These are phyloP conservation scores for Funneliformis mosseae DNA, from an alignment of 192 early-diverging fungal genomes.

Conservation along the genomic window DNA sequence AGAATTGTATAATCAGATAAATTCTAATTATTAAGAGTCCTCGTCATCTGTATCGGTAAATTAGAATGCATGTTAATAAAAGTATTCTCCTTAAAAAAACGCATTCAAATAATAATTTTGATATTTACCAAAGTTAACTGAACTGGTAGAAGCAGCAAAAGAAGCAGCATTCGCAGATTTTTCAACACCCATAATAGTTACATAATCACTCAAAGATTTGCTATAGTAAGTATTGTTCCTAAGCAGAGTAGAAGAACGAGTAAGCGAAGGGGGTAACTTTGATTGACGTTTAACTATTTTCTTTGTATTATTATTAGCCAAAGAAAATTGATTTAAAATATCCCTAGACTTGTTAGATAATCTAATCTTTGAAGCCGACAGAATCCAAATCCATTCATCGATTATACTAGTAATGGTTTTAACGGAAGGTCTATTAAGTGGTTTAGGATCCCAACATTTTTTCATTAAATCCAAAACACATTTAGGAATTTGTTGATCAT, in stretches of 20 bases:
- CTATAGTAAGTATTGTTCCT: neutral
- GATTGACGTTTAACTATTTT: neutral
- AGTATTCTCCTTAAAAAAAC: too few relatives aligned
- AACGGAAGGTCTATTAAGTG: neutral
- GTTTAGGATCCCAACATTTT: conserved; percentile 16
- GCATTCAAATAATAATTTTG: too few relatives aligned
- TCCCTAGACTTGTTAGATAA: neutral
- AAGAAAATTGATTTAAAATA: neutral
- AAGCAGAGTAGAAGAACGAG: neutral
- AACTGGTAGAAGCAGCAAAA: neutral
- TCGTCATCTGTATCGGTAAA: too few relatives aligned
- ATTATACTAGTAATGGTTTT: neutral
- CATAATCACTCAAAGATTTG: neutral
- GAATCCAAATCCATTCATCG: neutral
- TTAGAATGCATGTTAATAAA: too few relatives aligned
- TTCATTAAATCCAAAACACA: neutral
- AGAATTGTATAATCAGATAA: too few relatives aligned
- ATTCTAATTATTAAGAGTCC: too few relatives aligned
- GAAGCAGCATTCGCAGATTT: neutral
- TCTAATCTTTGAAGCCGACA: neutral
- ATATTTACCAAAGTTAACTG: neutral
- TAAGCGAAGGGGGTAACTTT: neutral
- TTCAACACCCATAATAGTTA: neutral
- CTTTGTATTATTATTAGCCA: neutral
- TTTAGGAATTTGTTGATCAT: neutral